Base-by-base conservation (phyloP, 2,329 filamentous ascomycete genomes). In the Talaromyces funiculosus region DNA sequence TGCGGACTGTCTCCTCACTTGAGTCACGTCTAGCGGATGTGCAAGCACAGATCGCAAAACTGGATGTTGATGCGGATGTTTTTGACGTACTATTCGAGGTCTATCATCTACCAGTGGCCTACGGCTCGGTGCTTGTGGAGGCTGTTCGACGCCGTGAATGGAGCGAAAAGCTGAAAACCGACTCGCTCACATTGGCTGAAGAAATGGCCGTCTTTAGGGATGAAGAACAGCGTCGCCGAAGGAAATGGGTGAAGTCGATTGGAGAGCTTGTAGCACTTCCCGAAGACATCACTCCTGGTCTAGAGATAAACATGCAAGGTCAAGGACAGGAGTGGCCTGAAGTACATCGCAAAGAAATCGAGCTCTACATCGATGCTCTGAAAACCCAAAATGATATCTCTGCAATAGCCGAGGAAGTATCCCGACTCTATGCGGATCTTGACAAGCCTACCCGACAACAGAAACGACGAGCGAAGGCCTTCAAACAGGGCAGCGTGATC, bases 401-500 rank as follows among this genome's bases (percentile, higher is more conserved):
- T 4, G 79, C 80, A 1, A 79, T 92, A 62, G 79, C 90, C 1
- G 82, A 86, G 10, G 90, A 96, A 56, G 81, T 97, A 35, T 79
- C 81, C 3, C 90, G 91, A 69, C 84, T 92, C 18, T 83, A 95
- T 62, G 86, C 87, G 63, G 92, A 96, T 58, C 81, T 97, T 14
- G 87, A 87, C 71, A 85, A 84, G 60, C 92, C 93, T 2, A 94
- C 90, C 0, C 91, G 89, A 67, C 90, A 94, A 72, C 92, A 96
- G 71, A 85, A 87, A 63, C 92, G 91, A 73, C 86, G 91, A 61
- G 85, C 94, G 6, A 96, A 93, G 72, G 92, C 91, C 4, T 97
- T 99, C 80, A 97, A 97, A 72, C 94, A 95, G 70, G 94, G 94
- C 16, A 97, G 94, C 70, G 84, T 97, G 38, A 92, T 97, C 68